Evolutionary conservation across 2,329 filamentous ascomycete genomes (phyloP).

Genomic region (Diaporthe nobilis): DNA sequence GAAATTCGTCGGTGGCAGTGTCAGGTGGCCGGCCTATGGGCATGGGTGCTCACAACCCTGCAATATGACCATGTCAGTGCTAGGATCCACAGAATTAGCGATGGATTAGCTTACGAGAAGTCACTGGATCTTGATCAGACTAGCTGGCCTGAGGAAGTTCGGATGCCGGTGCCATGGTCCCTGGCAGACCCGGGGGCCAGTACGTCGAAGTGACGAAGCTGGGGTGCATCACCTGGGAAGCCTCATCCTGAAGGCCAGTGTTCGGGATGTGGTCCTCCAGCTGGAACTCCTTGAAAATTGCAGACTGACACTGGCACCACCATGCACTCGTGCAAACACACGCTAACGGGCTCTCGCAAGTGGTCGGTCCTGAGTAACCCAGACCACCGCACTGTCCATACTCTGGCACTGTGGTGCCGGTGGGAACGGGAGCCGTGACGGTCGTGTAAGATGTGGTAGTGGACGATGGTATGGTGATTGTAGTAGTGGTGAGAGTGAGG

Average conservation of each 20-base stretch:
- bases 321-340: conserved; percentile 49
- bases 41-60: background rate
- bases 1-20: too few species aligned
- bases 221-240: background rate
- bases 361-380: conserved; percentile 51
- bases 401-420: conserved; percentile 47
- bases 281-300: background rate
- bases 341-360: conserved; percentile 49
- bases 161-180: too few species aligned
- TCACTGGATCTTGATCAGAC: background rate
- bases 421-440: conserved; percentile 17
- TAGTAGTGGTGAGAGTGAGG: conserved; percentile 6
- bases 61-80: background rate
- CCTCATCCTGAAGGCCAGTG: background rate
- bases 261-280: background rate
- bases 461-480: background rate
- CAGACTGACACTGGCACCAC: conserved; percentile 51
- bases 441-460: conserved; percentile 15
- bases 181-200: background rate
- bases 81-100: background rate
- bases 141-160: background rate
- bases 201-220: background rate
- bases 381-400: conserved; percentile 55
- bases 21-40: background rate
- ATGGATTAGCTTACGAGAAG: background rate